Percentiles rank a stretch among this genome's conserved stretches.
Evolutionary conservation across 2,329 filamentous ascomycete genomes (phyloP).

Genomic region (Rutstroemia sydowiana): DNA sequence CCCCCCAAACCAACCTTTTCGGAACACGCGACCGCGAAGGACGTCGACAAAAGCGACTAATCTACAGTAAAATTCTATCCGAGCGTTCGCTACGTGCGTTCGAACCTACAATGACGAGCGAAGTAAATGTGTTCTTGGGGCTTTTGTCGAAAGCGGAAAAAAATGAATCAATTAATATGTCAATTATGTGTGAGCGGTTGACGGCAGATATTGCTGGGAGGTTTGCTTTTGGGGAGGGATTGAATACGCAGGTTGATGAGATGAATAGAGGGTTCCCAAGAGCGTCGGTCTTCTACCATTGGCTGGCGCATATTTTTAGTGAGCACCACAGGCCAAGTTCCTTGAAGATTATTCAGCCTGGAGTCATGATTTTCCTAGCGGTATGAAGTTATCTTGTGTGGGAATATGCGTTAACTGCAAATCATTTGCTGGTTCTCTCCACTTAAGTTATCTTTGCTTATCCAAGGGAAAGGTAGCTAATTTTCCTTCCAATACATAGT

Average conservation of each 20-base stretch:
- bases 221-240: background rate
- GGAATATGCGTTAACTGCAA: background rate
- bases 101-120: background rate
- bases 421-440: background rate
- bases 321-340: no score
- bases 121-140: background rate
- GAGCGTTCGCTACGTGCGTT: background rate
- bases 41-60: background rate
- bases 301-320: background rate
- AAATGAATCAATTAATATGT: background rate
- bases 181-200: background rate
- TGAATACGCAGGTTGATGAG: background rate
- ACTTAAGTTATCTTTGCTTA: no score
- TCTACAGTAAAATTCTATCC: background rate
- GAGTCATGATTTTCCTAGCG: background rate
- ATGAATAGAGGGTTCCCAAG: background rate
- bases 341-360: no score
- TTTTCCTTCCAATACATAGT: background rate
- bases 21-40: fast-evolving
- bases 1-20: background rate
- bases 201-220: background rate
- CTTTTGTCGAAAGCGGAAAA: background rate
- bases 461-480: no score
- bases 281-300: background rate
- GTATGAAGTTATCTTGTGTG: background rate